Conservation (phyloP, 768 basidiomycete species). For the Chiua virens region DNA sequence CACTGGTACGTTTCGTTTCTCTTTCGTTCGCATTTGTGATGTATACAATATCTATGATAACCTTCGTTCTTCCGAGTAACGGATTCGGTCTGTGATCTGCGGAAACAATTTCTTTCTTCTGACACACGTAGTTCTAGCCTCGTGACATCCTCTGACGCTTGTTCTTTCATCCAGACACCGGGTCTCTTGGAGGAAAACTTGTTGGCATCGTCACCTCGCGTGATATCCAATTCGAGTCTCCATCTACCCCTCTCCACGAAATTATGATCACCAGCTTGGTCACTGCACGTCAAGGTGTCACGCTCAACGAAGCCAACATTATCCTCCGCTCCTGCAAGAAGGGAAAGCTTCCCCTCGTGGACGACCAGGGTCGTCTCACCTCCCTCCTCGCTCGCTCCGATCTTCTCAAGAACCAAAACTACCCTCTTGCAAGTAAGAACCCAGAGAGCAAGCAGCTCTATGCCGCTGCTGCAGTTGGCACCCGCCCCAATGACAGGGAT, state of each 20-base stretch:
- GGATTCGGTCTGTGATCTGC: slow-evolving; percentile 70
- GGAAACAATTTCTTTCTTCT: slow-evolving; percentile 44
- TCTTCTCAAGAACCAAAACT: slow-evolving; percentile 95
- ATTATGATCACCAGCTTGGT: slow-evolving; percentile 92
- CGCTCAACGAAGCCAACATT: slow-evolving; percentile 87
- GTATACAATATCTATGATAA: slow-evolving; percentile 50
- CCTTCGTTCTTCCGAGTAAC: slow-evolving; percentile 92
- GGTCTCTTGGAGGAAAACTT: slow-evolving; percentile 84
- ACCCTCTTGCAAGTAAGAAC: slow-evolving; percentile 90
- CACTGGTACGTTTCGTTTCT: slow-evolving; percentile 68
- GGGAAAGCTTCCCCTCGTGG: slow-evolving; percentile 91
- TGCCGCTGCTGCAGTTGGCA: slow-evolving; percentile 94
- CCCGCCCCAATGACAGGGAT: slow-evolving; percentile 83
- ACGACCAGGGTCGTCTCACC: slow-evolving; percentile 61
- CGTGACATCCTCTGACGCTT: slow-evolving; percentile 20
- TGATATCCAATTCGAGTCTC: slow-evolving; percentile 89
- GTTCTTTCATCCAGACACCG: slow-evolving; percentile 62
- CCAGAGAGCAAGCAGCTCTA: slow-evolving; percentile 92
- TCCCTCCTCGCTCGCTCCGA: slow-evolving; percentile 95
- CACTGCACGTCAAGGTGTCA: slow-evolving; percentile 86
- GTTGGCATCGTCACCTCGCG: slow-evolving; percentile 96
- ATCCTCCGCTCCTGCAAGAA: slow-evolving; percentile 96
- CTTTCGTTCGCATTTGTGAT: slow-evolving; percentile 35
- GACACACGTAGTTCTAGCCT: slow-evolving; percentile 3
- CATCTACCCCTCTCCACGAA: slow-evolving; percentile 61